These are phyloP conservation scores for Ogataea allantospora DNA, from an alignment of 805 yeast genomes.

Conservation along the genomic window DNA sequence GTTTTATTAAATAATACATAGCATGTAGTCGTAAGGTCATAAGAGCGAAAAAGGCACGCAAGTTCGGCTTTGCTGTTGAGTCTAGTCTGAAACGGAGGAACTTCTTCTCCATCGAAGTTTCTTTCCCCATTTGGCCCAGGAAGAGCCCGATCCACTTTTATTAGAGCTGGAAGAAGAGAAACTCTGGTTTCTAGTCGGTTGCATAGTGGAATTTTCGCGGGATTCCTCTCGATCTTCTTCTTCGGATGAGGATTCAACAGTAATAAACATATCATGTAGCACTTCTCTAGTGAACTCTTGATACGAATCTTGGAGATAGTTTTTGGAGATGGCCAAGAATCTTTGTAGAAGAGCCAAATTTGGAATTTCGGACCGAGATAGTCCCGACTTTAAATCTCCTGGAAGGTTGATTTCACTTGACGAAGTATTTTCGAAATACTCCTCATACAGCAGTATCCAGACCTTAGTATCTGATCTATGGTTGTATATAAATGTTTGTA, in stretches of 20 bases:
- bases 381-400: constrained; percentile 22
- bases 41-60: no score
- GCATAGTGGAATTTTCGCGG: constrained; percentile 6
- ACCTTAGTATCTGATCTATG: constrained; percentile 15
- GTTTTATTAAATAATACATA: constrained; percentile 1
- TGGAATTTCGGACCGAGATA: constrained; percentile 23
- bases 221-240: constrained; percentile 12
- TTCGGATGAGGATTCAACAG: constrained; percentile 12
- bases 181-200: constrained; percentile 11
- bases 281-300: constrained; percentile 30
- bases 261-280: constrained; percentile 8
- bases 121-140: constrained; percentile 11
- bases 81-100: constrained; percentile 7
- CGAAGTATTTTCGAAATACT: constrained; percentile 28
- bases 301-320: constrained; percentile 30
- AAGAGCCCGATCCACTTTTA: constrained; percentile 5
- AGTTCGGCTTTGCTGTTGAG: no score
- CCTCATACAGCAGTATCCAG: constrained; percentile 29
- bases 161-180: constrained; percentile 11
- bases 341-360: constrained; percentile 14
- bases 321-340: constrained; percentile 23
- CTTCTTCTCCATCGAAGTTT: constrained; percentile 9
- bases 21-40: constrained; percentile 6
- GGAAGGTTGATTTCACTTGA: constrained; percentile 36
- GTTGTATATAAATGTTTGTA: constrained; percentile 20